Conservation (phyloP, 257 asterid genomes). For the Orobanche coerulescens region DNA sequence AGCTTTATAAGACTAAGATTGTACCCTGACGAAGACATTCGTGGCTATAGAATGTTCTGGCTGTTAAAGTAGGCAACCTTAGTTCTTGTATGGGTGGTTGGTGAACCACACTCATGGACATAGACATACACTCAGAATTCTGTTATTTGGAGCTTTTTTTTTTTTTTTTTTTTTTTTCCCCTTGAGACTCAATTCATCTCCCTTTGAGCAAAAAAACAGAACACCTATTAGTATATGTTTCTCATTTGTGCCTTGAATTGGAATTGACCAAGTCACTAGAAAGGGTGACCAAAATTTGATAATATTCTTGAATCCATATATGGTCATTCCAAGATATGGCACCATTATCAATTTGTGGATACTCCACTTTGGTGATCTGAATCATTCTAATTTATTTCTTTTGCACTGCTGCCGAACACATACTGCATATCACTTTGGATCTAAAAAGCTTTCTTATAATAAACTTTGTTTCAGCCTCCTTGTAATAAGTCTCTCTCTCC, state of each 20-base stretch:
- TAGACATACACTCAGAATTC: background rate
- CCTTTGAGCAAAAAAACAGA: background rate
- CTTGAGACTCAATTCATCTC: background rate
- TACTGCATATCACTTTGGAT: background rate
- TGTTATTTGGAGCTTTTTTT: background rate
- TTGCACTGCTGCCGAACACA: background rate
- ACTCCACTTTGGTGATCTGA: background rate
- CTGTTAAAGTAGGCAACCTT: background rate
- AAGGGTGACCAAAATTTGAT: too few relatives aligned
- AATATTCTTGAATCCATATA: too few relatives aligned
- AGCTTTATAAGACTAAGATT: background rate
- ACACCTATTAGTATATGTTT: background rate
- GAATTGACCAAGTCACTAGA: too few relatives aligned
- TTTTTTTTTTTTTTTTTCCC: too few relatives aligned
- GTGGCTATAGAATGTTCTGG: background rate
- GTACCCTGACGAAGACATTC: background rate
- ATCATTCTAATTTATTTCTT: background rate
- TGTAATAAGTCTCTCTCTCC: too few relatives aligned
- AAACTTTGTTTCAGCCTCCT: background rate
- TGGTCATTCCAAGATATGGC: background rate
- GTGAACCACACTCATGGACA: background rate
- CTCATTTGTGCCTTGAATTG: background rate
- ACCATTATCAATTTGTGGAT: background rate
- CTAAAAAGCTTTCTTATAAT: background rate
- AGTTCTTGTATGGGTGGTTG: slow-evolving; percentile 5